Evolutionary conservation across 2,329 filamentous ascomycete genomes (phyloP), one percentile per base, ranked within the genome.

Genomic region (Aspergillus cejpii): DNA sequence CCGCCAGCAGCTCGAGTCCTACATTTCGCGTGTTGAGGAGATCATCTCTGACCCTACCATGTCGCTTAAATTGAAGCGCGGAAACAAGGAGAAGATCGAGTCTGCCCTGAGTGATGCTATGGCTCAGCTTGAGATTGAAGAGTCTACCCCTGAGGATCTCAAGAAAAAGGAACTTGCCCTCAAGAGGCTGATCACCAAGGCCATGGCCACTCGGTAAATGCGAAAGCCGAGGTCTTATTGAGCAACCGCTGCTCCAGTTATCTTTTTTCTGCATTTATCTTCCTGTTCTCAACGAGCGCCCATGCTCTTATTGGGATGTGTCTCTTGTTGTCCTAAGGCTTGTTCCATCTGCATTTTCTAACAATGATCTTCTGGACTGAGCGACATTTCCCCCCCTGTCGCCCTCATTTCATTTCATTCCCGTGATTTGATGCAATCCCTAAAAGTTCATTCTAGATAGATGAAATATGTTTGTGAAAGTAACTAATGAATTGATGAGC

Each of bases 141-240:
- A 98, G 60, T 87, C 87, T 46, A 74, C 76, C 52, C 86, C 89
- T 51, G 94, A 98, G 62, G 92, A 98, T 69, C 79, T 98, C 61
- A 97, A 94, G 87, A 97, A 97, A 88, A 94, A 96, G 84, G 92
- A 98, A 80, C 79, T 98, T 58, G 89, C 89, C 51, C 81, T 98
- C 56, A 98, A 97, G 88, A 81, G 92, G 66, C 81, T 94, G 60
- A 90, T 98, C 63, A 98, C 92, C 74, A 98, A 97, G 85, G 90
- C 87, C 63, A 94, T 94, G 87, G 83, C 87, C 56, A 90, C 87
- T 66, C 84, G 87, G 74, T 94, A 90, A 82, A 69, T 46, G 44
- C 39, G 7, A 19, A 34, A 10, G 31, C 31, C 11, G 17, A 8
- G 31, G 17, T 10, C 31, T 17, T 12, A 6, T 10, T 34, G 31